A percentile compares a stretch with the other conserved stretches of the same genome.
Evolutionary conservation across 106 monocot species (phyloP).

Genomic region (Gastrodia elata): DNA sequence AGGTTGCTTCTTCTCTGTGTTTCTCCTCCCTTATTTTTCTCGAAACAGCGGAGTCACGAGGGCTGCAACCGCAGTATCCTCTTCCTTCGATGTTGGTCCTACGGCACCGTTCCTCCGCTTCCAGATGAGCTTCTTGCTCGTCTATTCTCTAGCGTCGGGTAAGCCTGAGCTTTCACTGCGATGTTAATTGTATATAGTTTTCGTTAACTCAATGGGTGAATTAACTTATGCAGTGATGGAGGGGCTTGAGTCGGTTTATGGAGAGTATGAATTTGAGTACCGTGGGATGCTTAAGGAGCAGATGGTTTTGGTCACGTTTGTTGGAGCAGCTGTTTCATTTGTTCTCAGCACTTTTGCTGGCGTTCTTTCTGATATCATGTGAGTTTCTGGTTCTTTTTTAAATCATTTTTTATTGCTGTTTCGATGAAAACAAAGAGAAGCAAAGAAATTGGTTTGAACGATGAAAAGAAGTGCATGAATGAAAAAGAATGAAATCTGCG

Average conservation of each 20-base stretch:
- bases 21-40: slow-evolving; percentile 53
- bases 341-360: slow-evolving; percentile 53
- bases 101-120: slow-evolving; percentile 53
- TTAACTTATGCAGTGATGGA: slow-evolving; percentile 33
- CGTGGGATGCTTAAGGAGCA: slow-evolving; percentile 54
- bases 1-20: slow-evolving; percentile 52
- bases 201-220: neutral
- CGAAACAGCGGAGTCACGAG: slow-evolving; percentile 6
- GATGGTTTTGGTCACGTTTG: slow-evolving; percentile 36
- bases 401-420: neutral
- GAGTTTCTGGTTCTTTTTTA: slow-evolving; percentile 17
- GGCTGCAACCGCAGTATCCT: slow-evolving; percentile 5
- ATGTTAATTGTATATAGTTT: slow-evolving; percentile 7
- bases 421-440: neutral
- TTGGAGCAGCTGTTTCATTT: slow-evolving; percentile 44
- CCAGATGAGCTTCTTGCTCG: slow-evolving; percentile 64
- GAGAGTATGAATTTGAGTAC: slow-evolving; percentile 43
- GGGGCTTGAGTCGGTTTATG: slow-evolving; percentile 54
- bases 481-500: neutral
- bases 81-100: slow-evolving; percentile 38
- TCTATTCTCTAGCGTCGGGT: slow-evolving; percentile 81
- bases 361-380: slow-evolving; percentile 67
- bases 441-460: neutral
- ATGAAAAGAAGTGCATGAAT: neutral
- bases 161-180: neutral